Conservation (phyloP, 768 basidiomycete genomes). For the Tephrocybe rancida region DNA sequence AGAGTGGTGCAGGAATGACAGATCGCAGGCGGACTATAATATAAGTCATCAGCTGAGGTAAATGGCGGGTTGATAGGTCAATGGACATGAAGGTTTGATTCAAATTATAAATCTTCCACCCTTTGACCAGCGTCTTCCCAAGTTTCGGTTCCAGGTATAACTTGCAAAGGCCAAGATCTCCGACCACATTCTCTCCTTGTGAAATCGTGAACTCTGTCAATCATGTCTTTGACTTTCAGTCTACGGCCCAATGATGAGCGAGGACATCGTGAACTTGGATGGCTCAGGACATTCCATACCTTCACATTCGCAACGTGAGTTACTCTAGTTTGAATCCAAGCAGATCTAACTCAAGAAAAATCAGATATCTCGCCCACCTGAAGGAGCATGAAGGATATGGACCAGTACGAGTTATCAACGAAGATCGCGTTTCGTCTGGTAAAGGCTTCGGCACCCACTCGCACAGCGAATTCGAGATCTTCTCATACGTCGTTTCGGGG, state of each 20-base stretch:
- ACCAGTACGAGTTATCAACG: conserved; percentile 87
- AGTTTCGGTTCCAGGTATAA: too few species aligned
- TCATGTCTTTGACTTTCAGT: conserved; percentile 39
- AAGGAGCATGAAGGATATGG: conserved; percentile 61
- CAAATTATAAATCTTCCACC: too few species aligned
- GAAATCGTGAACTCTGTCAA: too few species aligned
- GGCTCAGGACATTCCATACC: conserved; percentile 87
- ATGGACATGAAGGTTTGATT: too few species aligned
- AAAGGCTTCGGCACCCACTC: conserved; percentile 87
- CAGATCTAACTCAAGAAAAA: background rate
- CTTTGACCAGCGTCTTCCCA: too few species aligned
- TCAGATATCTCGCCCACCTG: conserved; percentile 58
- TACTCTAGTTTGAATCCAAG: background rate
- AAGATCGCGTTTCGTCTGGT: conserved; percentile 76
- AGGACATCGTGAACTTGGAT: conserved; percentile 79
- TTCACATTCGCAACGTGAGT: conserved; percentile 73
- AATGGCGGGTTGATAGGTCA: too few species aligned
- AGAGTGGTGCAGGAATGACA: too few species aligned
- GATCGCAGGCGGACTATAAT: too few species aligned
- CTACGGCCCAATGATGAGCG: conserved; percentile 63
- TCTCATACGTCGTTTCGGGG: conserved; percentile 81
- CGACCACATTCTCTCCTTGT: too few species aligned
- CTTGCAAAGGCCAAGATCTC: too few species aligned
- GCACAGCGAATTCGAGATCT: conserved; percentile 88
- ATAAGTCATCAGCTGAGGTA: too few species aligned